Conservation (phyloP, 306 rosid genomes). For the Rubus idaeus region DNA sequence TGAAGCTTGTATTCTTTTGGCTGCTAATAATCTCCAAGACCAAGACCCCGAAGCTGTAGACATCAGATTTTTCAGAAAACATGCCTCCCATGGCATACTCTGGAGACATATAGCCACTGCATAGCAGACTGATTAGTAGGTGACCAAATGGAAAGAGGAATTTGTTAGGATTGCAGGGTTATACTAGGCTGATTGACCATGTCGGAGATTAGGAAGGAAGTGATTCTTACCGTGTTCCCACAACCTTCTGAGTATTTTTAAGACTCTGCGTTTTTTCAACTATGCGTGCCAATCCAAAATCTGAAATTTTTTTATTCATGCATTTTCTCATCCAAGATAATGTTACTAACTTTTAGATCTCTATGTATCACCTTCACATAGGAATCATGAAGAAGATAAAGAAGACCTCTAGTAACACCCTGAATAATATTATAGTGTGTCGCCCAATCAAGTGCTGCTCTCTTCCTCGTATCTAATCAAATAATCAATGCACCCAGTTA, state of each 20-base stretch:
- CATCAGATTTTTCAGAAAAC: conserved; percentile 33
- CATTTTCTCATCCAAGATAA: conserved; percentile 33
- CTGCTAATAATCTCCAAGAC: conserved; percentile 35
- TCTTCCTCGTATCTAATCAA: conserved; percentile 12
- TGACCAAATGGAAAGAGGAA: no score
- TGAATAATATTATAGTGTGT: conserved; percentile 17
- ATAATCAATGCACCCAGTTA: no score
- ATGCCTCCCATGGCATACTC: conserved; percentile 30
- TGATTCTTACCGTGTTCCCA: conserved; percentile 34
- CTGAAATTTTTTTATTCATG: conserved; percentile 39
- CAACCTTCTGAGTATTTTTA: conserved; percentile 28
- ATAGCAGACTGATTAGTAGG: background rate
- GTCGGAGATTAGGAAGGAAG: background rate
- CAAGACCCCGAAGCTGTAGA: conserved; percentile 34
- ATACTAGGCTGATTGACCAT: no score
- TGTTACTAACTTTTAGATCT: conserved; percentile 34
- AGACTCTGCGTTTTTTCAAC: conserved; percentile 9
- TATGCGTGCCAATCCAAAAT: conserved; percentile 37
- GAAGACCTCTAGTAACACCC: conserved; percentile 26
- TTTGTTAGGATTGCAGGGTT: no score
- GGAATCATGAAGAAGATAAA: conserved; percentile 31
- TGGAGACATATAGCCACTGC: conserved; percentile 33
- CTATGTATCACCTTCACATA: conserved; percentile 26
- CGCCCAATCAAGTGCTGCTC: conserved; percentile 21
- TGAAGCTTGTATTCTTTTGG: conserved; percentile 26